Evolutionary conservation across 2,329 filamentous ascomycete genomes (phyloP).

Genomic region (Hypoxylon sp.): DNA sequence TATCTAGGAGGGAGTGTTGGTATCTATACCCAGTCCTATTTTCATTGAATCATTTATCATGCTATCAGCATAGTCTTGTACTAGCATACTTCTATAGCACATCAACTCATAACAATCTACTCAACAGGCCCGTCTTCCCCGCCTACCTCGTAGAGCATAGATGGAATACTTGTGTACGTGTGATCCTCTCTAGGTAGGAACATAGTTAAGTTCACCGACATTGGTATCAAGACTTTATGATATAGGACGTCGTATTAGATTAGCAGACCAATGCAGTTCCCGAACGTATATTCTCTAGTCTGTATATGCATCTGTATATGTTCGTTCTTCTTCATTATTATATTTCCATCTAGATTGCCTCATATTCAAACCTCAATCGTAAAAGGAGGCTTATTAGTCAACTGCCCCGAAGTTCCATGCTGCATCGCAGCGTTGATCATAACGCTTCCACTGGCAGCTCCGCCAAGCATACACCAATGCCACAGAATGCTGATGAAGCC

Average conservation of each 20-base stretch:
- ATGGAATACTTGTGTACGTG: too few species aligned
- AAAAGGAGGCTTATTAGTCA: constrained; percentile 58
- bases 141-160: too few species aligned
- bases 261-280: background rate
- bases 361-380: constrained; percentile 50
- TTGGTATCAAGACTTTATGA: background rate
- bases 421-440: constrained; percentile 72
- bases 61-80: background rate
- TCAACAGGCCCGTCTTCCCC: too few species aligned
- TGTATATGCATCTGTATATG: background rate
- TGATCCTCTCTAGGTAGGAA: too few species aligned
- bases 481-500: constrained; percentile 65
- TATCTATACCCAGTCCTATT: constrained; percentile 11
- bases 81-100: background rate
- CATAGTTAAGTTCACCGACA: background rate
- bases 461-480: constrained; percentile 71
- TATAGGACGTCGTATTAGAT: background rate
- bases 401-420: constrained; percentile 66
- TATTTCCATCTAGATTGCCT: background rate
- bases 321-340: background rate
- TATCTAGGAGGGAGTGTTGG: background rate
- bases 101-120: too few species aligned
- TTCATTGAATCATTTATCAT: background rate
- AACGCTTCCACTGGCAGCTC: constrained; percentile 64
- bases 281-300: background rate